Conservation (phyloP, 148 eudicot genomes). For the Chenopodium berlandieri region DNA sequence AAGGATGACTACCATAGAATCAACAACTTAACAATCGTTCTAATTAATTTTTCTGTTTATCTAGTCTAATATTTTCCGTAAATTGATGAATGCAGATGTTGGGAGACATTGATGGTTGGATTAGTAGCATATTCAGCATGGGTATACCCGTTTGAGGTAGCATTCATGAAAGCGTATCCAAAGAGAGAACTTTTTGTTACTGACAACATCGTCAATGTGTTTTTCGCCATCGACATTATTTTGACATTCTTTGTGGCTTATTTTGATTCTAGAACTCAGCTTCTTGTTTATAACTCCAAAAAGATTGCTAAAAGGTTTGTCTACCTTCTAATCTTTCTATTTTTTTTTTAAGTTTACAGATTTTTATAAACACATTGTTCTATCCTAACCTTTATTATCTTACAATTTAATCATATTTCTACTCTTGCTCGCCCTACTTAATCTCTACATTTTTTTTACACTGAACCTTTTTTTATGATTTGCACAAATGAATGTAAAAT, state of each 20-base stretch:
- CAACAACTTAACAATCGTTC: too few relatives aligned
- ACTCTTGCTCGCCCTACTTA: too few relatives aligned
- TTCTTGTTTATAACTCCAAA: slow-evolving; percentile 49
- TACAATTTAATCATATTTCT: too few relatives aligned
- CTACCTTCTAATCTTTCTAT: neutral
- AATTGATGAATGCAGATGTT: slow-evolving; percentile 44
- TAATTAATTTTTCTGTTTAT: too few relatives aligned
- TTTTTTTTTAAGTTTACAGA: too few relatives aligned
- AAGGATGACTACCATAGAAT: too few relatives aligned
- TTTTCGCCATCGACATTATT: slow-evolving; percentile 71
- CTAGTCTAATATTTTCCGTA: too few relatives aligned
- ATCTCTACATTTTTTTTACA: too few relatives aligned
- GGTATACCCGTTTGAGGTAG: slow-evolving; percentile 81
- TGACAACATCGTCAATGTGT: slow-evolving; percentile 56
- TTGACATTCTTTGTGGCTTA: slow-evolving; percentile 81
- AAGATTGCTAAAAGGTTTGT: slow-evolving; percentile 64
- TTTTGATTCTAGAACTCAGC: slow-evolving; percentile 61
- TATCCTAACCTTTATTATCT: too few relatives aligned
- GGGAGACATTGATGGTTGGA: slow-evolving; percentile 79
- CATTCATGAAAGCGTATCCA: slow-evolving; percentile 48
- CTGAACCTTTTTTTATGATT: too few relatives aligned
- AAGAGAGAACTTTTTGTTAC: slow-evolving; percentile 40
- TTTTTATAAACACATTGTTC: too few relatives aligned
- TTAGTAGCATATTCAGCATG: slow-evolving; percentile 73
- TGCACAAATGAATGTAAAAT: too few relatives aligned